Evolutionary conservation across 352 stramenopile species (phyloP).

Genomic region (Pythium grandisporangium): DNA sequence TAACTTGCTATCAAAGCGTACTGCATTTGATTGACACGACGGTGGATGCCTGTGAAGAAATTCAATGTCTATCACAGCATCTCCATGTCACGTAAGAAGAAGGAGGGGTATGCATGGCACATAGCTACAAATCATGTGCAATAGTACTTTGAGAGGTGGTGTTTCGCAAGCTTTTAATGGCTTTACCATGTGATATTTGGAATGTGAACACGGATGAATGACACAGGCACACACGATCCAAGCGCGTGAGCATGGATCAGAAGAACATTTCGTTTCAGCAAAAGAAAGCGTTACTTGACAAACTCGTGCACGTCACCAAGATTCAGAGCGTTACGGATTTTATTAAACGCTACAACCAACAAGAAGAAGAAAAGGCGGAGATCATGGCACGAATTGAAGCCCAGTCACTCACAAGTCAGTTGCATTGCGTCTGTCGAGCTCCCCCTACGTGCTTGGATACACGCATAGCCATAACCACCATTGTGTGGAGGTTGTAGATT

Average conservation of each 20-base stretch:
- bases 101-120: too few relatives aligned
- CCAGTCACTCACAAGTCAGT: slow-evolving; percentile 36
- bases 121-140: too few relatives aligned
- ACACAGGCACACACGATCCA: slow-evolving; percentile 23
- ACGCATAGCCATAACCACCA: background rate
- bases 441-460: background rate
- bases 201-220: background rate
- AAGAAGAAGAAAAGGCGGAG: slow-evolving; percentile 38
- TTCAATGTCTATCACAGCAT: slow-evolving; percentile 18
- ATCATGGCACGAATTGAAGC: slow-evolving; percentile 42
- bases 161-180: background rate
- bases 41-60: slow-evolving; percentile 10
- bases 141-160: slow-evolving; percentile 9
- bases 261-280: slow-evolving; percentile 64
- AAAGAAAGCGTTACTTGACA: slow-evolving; percentile 55
- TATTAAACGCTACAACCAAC: slow-evolving; percentile 49
- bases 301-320: slow-evolving; percentile 36
- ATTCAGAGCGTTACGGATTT: slow-evolving; percentile 52
- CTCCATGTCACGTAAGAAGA: slow-evolving; percentile 24
- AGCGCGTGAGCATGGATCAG: slow-evolving; percentile 47
- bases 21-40: too few relatives aligned
- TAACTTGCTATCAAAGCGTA: too few relatives aligned
- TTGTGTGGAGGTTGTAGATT: slow-evolving; percentile 16
- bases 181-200: background rate
- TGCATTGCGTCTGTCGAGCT: background rate